A percentile compares a stretch with the other conserved stretches of the same genome.
phyloP scores from a whole-genome alignment of 257 asterid species.

The Solanum habrochaites region DNA sequence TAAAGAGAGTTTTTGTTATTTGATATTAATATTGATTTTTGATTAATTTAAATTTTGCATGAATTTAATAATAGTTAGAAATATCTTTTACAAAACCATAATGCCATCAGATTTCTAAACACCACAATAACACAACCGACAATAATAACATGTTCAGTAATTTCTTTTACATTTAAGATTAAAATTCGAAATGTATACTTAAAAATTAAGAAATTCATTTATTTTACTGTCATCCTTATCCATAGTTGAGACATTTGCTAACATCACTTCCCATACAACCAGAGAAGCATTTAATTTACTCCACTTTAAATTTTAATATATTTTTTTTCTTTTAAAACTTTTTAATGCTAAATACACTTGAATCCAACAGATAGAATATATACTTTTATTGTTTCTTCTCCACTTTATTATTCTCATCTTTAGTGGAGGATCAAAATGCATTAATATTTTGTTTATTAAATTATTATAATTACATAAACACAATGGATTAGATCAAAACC shows the following conservation, averaged over 20 bases:
- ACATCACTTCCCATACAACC: not conserved
- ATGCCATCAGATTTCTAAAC: too few species aligned
- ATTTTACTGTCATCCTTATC: not conserved
- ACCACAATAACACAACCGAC: too few species aligned
- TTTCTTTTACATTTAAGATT: not conserved
- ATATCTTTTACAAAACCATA: too few species aligned
- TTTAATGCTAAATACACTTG: not conserved
- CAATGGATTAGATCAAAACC: not conserved
- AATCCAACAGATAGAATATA: not conserved
- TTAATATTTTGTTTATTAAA: not conserved
- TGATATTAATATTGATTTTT: not conserved
- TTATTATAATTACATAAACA: not conserved
- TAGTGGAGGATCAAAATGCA: not conserved
- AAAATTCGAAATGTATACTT: not conserved
- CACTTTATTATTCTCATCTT: not conserved
- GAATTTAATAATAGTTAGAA: not conserved
- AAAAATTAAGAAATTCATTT: not conserved
- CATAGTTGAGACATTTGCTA: not conserved
- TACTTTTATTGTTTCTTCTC: not conserved
- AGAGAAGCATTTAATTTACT: not conserved
- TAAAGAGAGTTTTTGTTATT: not conserved
- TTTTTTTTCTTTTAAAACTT: not conserved
- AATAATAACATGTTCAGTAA: too few species aligned
- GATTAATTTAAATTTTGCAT: not conserved
- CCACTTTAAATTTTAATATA: not conserved